phyloP scores from a whole-genome alignment of 768 basidiomycete species.

The Cubamyces lactineus region DNA sequence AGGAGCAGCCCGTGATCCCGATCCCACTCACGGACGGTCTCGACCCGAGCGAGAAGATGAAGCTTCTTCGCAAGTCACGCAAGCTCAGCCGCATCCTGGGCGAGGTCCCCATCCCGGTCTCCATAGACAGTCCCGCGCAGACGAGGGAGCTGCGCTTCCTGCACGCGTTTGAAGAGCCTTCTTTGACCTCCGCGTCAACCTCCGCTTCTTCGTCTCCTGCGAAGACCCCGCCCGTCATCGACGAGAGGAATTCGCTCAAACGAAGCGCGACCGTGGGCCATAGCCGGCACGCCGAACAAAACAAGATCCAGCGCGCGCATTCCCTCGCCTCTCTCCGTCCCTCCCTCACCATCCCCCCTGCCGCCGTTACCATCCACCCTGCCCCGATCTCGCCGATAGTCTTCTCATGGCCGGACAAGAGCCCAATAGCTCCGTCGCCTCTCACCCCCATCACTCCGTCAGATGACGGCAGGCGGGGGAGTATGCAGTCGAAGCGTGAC shows the following conservation, averaged over 20 bases:
- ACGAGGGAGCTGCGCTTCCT: constrained; percentile 3
- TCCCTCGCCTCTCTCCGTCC: constrained; percentile 31
- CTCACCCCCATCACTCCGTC: constrained; percentile 1
- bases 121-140: constrained; percentile 10
- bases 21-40: constrained; percentile 35
- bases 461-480: background rate
- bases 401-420: constrained; percentile 20
- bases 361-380: constrained; percentile 8
- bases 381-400: constrained; percentile 23
- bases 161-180: constrained; percentile 22
- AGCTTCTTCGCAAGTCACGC: constrained; percentile 44
- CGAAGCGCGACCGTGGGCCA: constrained; percentile 29
- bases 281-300: constrained; percentile 9
- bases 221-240: background rate
- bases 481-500: background rate
- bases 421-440: constrained; percentile 17
- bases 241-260: constrained; percentile 7
- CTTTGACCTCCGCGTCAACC: constrained; percentile 17
- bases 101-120: constrained; percentile 33
- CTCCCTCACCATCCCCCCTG: constrained; percentile 22
- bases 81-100: constrained; percentile 50
- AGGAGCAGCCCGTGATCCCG: constrained; percentile 25
- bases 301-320: constrained; percentile 25
- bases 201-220: constrained; percentile 8
- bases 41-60: constrained; percentile 40